These are phyloP conservation scores for Cadophora sp. DNA, from an alignment of 2,329 filamentous ascomycete species.

Conservation along the genomic window DNA sequence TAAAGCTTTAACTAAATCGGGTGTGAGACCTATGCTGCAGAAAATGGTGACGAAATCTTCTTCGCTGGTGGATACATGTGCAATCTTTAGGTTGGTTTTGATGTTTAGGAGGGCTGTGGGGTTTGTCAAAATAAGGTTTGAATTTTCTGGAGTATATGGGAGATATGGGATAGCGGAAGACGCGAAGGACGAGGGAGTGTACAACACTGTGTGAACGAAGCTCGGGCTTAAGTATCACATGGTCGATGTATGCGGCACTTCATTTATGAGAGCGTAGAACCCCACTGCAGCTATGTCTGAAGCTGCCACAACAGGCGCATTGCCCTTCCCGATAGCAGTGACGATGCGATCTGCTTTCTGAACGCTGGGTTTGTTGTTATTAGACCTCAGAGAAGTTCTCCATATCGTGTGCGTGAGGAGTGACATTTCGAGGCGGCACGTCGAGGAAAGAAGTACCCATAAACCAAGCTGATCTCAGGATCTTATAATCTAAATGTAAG, in stretches of 20 bases:
- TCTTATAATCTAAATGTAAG: slow-evolving; percentile 50
- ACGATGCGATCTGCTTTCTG: slow-evolving; percentile 50
- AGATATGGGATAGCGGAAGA: neutral
- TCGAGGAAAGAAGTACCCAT: slow-evolving; percentile 50
- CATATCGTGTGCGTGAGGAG: neutral
- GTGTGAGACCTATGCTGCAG: slow-evolving; percentile 13
- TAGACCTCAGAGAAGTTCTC: slow-evolving; percentile 53
- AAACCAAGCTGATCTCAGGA: slow-evolving; percentile 56
- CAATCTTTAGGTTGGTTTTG: slow-evolving; percentile 29
- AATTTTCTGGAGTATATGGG: neutral
- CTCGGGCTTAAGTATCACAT: slow-evolving; percentile 45
- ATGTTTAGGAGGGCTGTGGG: slow-evolving; percentile 28
- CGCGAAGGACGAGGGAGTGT: neutral
- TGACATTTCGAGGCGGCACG: no score
- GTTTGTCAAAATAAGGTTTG: slow-evolving; percentile 2
- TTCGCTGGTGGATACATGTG: slow-evolving; percentile 32
- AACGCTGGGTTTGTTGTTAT: slow-evolving; percentile 44
- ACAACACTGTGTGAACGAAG: slow-evolving; percentile 45
- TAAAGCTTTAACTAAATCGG: slow-evolving; percentile 25
- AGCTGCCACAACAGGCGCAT: slow-evolving; percentile 54
- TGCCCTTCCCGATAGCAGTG: slow-evolving; percentile 51
- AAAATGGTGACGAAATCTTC: slow-evolving; percentile 17
- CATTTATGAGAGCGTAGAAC: slow-evolving; percentile 48
- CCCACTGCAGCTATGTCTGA: slow-evolving; percentile 55
- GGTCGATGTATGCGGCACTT: slow-evolving; percentile 49